phyloP scores from a whole-genome alignment of 129 eudicot species.

The Sambucus nigra region DNA sequence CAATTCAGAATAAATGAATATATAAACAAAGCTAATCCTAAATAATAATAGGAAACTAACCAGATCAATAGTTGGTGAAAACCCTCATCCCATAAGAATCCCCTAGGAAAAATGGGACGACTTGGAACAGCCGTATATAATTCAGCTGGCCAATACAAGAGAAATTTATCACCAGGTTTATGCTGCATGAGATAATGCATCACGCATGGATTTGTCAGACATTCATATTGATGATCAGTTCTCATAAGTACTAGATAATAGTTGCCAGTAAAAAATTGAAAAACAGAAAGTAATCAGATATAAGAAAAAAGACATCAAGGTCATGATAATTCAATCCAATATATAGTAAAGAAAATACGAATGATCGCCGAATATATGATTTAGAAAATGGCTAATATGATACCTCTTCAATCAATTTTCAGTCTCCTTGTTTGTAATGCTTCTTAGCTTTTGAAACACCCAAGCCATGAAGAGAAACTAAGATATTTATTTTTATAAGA shows the following conservation, averaged over 20 bases:
- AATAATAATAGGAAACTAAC: conserved; percentile 25
- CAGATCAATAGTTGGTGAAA: conserved; percentile 91
- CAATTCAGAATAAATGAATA: not conserved
- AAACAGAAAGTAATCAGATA: not conserved
- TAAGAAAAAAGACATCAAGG: not conserved
- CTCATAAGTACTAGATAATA: not conserved
- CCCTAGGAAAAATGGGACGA: conserved; percentile 94
- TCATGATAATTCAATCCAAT: not conserved
- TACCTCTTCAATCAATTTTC: no score
- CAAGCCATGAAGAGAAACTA: no score
- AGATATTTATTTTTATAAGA: no score
- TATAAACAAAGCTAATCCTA: not conserved
- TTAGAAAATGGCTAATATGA: no score
- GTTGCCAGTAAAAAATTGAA: not conserved
- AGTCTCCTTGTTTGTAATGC: no score
- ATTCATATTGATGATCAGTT: conserved; percentile 1
- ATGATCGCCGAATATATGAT: no score
- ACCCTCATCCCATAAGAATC: conserved; percentile 98
- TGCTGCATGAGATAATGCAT: conserved; percentile 44
- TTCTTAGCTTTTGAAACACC: no score
- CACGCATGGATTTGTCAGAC: conserved; percentile 27
- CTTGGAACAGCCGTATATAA: conserved; percentile 98
- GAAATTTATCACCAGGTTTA: conserved; percentile 41
- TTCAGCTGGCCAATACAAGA: conserved; percentile 94
- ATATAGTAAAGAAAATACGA: no score